phyloP scores from a whole-genome alignment of 768 basidiomycete genomes.

The Rhizopogon vesiculosus region DNA sequence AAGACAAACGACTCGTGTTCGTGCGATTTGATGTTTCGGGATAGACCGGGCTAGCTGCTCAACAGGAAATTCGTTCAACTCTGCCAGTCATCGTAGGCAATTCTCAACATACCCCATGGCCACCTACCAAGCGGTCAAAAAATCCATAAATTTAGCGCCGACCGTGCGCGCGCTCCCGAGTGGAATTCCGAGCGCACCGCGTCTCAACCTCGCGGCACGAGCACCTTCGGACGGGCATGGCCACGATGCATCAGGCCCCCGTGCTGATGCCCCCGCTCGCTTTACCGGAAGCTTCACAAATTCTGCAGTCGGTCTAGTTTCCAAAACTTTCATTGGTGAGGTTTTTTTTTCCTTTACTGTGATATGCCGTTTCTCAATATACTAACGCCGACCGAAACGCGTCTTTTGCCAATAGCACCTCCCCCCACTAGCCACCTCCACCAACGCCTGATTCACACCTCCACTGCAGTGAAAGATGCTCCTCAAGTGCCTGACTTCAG shows the following conservation, averaged over 20 bases:
- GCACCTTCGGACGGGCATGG: conserved; percentile 57
- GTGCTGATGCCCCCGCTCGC: conserved; percentile 56
- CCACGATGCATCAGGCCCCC: conserved; percentile 49
- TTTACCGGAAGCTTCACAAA: conserved; percentile 56
- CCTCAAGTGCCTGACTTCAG: conserved; percentile 89
- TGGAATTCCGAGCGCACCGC: conserved; percentile 74
- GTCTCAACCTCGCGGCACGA: conserved; percentile 68
- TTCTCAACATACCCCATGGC: conserved; percentile 47
- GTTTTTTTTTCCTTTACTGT: conserved; percentile 5
- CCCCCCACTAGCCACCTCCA: conserved; percentile 51
- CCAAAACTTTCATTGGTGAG: conserved; percentile 64
- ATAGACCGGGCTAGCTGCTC: not conserved
- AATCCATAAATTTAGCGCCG: conserved; percentile 76
- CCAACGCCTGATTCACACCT: conserved; percentile 75
- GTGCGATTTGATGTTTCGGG: not conserved
- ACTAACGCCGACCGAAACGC: conserved; percentile 13
- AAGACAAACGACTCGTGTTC: too few species aligned
- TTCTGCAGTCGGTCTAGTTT: conserved; percentile 50
- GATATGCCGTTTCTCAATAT: conserved; percentile 3
- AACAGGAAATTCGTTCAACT: not conserved
- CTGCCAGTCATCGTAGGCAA: not conserved
- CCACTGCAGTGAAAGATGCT: conserved; percentile 60
- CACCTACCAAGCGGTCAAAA: conserved; percentile 71
- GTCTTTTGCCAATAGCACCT: conserved; percentile 29
- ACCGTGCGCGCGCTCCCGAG: conserved; percentile 75